These are phyloP conservation scores for Psophocarpus tetragonolobus DNA, from an alignment of 306 rosid species.

Conservation along the genomic window DNA sequence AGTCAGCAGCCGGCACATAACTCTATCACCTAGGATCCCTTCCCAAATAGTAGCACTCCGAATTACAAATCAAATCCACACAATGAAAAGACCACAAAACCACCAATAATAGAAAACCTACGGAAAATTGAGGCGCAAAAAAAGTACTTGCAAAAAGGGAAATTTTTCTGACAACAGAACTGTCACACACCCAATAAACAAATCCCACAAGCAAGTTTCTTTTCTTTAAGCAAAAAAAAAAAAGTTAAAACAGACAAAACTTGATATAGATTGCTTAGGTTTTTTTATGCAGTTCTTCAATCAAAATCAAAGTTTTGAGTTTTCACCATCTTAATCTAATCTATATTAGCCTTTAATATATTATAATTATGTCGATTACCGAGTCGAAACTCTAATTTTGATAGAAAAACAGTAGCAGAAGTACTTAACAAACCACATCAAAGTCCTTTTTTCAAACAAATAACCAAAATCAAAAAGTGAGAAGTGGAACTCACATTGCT, in stretches of 20 bases:
- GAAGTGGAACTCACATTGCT: slow-evolving; percentile 68
- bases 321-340: neutral
- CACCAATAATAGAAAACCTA: slow-evolving; percentile 6
- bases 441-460: neutral
- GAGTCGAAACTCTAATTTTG: neutral
- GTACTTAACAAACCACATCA: neutral
- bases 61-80: neutral
- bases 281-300: neutral
- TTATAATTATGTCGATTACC: neutral
- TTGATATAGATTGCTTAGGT: neutral
- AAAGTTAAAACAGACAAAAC: neutral
- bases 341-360: neutral
- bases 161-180: slow-evolving; percentile 8
- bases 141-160: neutral
- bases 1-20: slow-evolving; percentile 24
- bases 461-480: neutral
- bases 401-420: neutral
- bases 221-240: neutral
- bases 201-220: neutral
- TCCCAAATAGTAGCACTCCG: neutral
- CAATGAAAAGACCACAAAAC: neutral
- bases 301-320: neutral
- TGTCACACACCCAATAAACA: neutral
- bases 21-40: neutral
- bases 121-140: neutral